A percentile compares a stretch with the other conserved stretches of the same genome.
phyloP scores from a whole-genome alignment of 768 basidiomycete genomes.

The Austroboletus eburneus region DNA sequence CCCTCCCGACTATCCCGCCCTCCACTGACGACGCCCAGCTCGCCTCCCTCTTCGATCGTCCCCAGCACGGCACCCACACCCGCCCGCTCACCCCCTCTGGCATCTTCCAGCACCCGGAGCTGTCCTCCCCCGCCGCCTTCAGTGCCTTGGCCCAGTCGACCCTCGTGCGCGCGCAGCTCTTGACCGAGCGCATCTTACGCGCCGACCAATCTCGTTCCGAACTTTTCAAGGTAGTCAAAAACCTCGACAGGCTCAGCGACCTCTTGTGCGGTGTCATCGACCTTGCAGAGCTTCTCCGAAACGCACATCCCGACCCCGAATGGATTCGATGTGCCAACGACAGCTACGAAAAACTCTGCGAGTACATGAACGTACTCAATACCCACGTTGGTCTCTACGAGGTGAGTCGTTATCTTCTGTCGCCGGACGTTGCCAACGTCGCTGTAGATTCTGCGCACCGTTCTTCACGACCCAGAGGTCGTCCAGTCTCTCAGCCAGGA shows the following conservation, averaged over 20 bases:
- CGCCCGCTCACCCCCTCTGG: constrained; percentile 60
- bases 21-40: constrained; percentile 64
- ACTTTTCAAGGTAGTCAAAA: constrained; percentile 86
- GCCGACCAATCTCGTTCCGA: constrained; percentile 71
- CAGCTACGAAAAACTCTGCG: constrained; percentile 88
- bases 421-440: constrained; percentile 15
- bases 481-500: constrained; percentile 65
- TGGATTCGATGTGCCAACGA: constrained; percentile 85
- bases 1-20: constrained; percentile 49
- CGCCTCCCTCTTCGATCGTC: constrained; percentile 68
- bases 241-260: constrained; percentile 94
- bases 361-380: constrained; percentile 97
- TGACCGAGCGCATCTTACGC: constrained; percentile 80
- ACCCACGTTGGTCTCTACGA: constrained; percentile 88
- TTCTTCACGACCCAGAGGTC: constrained; percentile 65
- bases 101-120: constrained; percentile 75
- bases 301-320: constrained; percentile 81
- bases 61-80: constrained; percentile 35
- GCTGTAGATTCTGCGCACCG: constrained; percentile 61
- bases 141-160: constrained; percentile 74
- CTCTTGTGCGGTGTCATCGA: constrained; percentile 95
- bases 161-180: constrained; percentile 68
- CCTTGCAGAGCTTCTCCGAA: constrained; percentile 88
- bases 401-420: constrained; percentile 44
- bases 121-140: constrained; percentile 68